Evolutionary conservation across 1,284 basidiomycete species (phyloP).

Genomic region (Cutaneotrichosporon sp.): DNA sequence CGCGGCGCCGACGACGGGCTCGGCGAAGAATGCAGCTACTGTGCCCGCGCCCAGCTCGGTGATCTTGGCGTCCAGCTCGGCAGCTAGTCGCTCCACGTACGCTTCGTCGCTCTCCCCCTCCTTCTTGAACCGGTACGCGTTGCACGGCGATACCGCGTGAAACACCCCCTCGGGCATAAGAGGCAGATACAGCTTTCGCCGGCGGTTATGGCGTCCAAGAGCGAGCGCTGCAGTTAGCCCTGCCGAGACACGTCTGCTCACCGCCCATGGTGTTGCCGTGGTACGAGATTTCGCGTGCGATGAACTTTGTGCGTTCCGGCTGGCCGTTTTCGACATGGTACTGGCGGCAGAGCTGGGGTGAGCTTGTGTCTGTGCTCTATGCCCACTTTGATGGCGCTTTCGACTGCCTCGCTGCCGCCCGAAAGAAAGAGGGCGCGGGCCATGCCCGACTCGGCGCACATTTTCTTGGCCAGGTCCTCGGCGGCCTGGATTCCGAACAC

Average conservation of each 20-base stretch:
- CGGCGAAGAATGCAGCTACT: conserved; percentile 50
- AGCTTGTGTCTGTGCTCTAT: neutral
- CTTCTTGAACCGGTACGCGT: conserved; percentile 66
- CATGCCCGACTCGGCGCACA: conserved; percentile 53
- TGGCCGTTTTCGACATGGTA: conserved; percentile 59
- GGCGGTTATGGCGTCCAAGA: conserved; percentile 30
- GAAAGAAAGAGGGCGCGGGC: conserved; percentile 28
- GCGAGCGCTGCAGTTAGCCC: conserved; percentile 13
- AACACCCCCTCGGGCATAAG: conserved; percentile 17
- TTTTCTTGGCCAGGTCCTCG: conserved; percentile 52
- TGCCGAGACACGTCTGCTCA: conserved; percentile 7
- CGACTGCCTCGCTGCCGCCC: conserved; percentile 16
- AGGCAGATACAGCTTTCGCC: conserved; percentile 39
- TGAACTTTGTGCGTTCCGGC: conserved; percentile 65
- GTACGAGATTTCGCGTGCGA: conserved; percentile 70
- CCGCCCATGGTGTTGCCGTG: conserved; percentile 72
- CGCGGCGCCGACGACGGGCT: conserved; percentile 65
- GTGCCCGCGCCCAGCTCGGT: conserved; percentile 69
- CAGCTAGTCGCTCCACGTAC: conserved; percentile 66
- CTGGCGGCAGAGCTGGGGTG: conserved; percentile 52
- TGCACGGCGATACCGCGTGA: conserved; percentile 58
- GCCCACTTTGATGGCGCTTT: conserved; percentile 16
- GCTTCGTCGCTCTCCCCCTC: conserved; percentile 65
- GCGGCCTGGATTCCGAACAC: conserved; percentile 25
- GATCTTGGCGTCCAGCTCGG: conserved; percentile 78